These are phyloP conservation scores for Coffea canephora DNA, from an alignment of 257 asterid genomes.

Conservation along the genomic window DNA sequence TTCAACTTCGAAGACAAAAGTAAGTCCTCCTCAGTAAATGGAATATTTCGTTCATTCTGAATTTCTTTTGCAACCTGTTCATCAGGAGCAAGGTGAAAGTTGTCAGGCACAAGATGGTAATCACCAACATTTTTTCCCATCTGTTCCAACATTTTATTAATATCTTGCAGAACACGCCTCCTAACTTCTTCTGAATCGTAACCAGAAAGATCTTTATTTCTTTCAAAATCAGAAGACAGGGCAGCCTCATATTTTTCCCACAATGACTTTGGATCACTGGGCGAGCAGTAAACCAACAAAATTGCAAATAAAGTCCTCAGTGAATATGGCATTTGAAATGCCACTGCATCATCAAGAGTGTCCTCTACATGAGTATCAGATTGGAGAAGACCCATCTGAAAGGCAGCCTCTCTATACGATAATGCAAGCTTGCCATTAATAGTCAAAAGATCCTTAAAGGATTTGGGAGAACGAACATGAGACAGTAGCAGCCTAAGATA, in stretches of 20 bases:
- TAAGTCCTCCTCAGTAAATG: background rate
- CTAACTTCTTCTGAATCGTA: accelerated
- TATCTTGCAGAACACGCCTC: background rate
- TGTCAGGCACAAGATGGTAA: background rate
- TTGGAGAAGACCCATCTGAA: background rate
- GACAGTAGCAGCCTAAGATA: background rate
- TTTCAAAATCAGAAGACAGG: too few relatives aligned
- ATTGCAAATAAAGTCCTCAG: background rate
- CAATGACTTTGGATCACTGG: background rate
- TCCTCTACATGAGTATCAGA: background rate
- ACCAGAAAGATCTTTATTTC: background rate
- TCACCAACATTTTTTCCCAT: background rate
- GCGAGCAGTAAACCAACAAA: background rate
- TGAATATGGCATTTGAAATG: background rate
- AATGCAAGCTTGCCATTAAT: accelerated
- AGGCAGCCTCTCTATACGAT: background rate
- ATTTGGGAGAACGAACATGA: background rate
- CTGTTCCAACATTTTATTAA: background rate
- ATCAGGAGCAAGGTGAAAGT: background rate
- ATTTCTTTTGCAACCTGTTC: background rate
- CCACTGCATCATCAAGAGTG: background rate
- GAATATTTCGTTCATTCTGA: background rate
- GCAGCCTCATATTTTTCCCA: background rate
- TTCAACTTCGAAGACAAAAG: background rate
- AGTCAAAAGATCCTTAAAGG: background rate